Conservation (phyloP, 2,329 filamentous ascomycete species). For the Neonectria coccinea region DNA sequence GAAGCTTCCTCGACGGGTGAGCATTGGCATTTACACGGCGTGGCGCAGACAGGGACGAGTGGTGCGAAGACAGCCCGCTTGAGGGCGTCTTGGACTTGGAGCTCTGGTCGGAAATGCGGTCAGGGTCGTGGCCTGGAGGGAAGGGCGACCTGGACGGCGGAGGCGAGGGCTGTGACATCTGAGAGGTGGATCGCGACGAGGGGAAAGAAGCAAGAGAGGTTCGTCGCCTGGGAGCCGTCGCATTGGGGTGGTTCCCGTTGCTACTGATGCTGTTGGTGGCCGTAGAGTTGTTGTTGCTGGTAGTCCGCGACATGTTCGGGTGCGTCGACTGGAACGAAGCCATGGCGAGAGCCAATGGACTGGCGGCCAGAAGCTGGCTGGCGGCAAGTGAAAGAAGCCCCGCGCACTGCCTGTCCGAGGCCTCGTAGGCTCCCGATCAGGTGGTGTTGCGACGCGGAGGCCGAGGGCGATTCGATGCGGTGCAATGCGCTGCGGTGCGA, state of each 20-base stretch:
- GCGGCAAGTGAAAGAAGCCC: slow-evolving; percentile 21
- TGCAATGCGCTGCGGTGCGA: slow-evolving; percentile 1
- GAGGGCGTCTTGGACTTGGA: slow-evolving; percentile 71
- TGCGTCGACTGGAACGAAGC: slow-evolving; percentile 51
- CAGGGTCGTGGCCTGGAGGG: slow-evolving; percentile 60
- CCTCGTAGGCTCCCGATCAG: slow-evolving; percentile 39
- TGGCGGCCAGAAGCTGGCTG: slow-evolving; percentile 26
- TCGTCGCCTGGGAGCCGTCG: slow-evolving; percentile 51
- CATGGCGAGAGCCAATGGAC: slow-evolving; percentile 37
- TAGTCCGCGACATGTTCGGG: slow-evolving; percentile 56
- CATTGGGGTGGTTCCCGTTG: slow-evolving; percentile 52
- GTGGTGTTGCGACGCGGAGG: slow-evolving; percentile 34
- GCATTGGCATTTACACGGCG: slow-evolving; percentile 63
- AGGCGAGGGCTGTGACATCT: slow-evolving; percentile 66
- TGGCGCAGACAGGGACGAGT: slow-evolving; percentile 69
- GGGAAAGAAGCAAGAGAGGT: slow-evolving; percentile 75
- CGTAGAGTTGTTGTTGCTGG: slow-evolving; percentile 36
- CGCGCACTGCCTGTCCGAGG: slow-evolving; percentile 28
- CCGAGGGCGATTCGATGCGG: slow-evolving; percentile 32
- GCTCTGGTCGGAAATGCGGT: slow-evolving; percentile 70
- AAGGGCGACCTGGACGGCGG: slow-evolving; percentile 68
- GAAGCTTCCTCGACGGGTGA: slow-evolving; percentile 67
- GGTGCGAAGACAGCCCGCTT: slow-evolving; percentile 69
- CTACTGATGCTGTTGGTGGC: slow-evolving; percentile 49
- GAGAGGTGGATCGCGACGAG: slow-evolving; percentile 67